These are phyloP conservation scores for Cladorrhinum samala DNA, from an alignment of 495 filamentous ascomycete genomes.

Conservation along the genomic window DNA sequence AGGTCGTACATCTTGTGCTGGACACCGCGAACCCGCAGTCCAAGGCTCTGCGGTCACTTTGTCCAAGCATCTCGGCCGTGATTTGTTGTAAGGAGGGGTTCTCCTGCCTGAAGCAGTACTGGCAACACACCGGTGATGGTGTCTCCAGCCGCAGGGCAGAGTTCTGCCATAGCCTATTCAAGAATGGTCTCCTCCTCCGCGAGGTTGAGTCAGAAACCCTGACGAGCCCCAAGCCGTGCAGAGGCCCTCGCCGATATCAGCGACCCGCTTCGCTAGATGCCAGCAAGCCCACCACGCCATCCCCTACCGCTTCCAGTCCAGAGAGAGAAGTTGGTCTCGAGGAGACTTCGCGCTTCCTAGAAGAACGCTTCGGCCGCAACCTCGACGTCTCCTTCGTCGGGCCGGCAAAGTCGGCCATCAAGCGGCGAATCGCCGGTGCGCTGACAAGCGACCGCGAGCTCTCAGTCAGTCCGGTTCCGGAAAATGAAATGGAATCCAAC, in stretches of 20 bases:
- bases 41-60: conserved; percentile 33
- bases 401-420: conserved; percentile 80
- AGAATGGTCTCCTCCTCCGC: conserved; percentile 65
- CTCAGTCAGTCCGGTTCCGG: conserved; percentile 26
- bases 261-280: conserved; percentile 48
- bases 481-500: conserved; percentile 33
- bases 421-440: conserved; percentile 81
- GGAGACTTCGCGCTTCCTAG: conserved; percentile 76
- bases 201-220: too few relatives aligned
- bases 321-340: conserved; percentile 13
- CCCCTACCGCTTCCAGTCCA: conserved; percentile 6
- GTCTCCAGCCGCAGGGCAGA: conserved; percentile 87
- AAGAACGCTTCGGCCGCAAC: conserved; percentile 93
- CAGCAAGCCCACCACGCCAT: conserved; percentile 9
- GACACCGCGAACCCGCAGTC: conserved; percentile 47
- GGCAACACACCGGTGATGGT: conserved; percentile 96
- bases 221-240: conserved; percentile 44
- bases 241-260: conserved; percentile 69
- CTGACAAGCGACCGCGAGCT: conserved; percentile 68
- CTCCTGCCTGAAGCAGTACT: conserved; percentile 76
- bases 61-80: conserved; percentile 58
- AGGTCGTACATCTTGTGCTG: conserved; percentile 60
- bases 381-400: conserved; percentile 68
- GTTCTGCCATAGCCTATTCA: conserved; percentile 70
- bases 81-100: conserved; percentile 61